Base-by-base conservation (phyloP, 1,284 basidiomycete genomes). In the Cerioporus squamosus region DNA sequence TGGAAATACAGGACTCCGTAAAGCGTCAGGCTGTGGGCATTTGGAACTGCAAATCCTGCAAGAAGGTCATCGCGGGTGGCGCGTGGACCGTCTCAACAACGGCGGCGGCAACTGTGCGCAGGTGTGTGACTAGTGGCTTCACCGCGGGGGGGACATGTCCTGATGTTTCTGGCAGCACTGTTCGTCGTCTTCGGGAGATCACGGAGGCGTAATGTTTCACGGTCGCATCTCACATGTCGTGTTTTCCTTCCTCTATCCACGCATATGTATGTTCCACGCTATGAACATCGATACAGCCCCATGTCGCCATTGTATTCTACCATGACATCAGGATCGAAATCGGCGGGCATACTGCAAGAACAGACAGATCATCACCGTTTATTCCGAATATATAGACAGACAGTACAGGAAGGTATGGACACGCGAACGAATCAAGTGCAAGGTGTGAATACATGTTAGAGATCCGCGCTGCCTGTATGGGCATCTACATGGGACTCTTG, bases 11-110 rank as follows among this genome's bases (percentile, higher is more conserved):
- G 95, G 95, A 97, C 83, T 89, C 93, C 60, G 94, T 98, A 70
- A 98, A 97, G 85, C 91, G 97, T 70, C 88, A 89, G 56, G 92
- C 93, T 63, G 97, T 99, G 72, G 97, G 97, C 63, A 98, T 99
- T 81, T 99, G 97, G 97, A 85, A 91, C 73, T 99, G 97, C 86
- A 87, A 83, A 66, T 87, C 90, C 47, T 99, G 97, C 88, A 88
- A 85, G 79, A 99, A 99, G 85, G 88, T 90, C 67, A 96, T 97
- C 73, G 97, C 97, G 69, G 97, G 97, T 67, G 97, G 97, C 70
- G 97, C 97, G 68, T 99, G 97, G 95, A 95, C 95, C 61, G 92
- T 98, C 64, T 88, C 95, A 66, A 98, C 97, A 67, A 97, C 97
- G 53, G 94, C 97, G 58, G 97, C 97, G 73, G 94, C 96, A 52